Base-by-base conservation (phyloP, 257 asterid species). In the Knoxia roxburghii region DNA sequence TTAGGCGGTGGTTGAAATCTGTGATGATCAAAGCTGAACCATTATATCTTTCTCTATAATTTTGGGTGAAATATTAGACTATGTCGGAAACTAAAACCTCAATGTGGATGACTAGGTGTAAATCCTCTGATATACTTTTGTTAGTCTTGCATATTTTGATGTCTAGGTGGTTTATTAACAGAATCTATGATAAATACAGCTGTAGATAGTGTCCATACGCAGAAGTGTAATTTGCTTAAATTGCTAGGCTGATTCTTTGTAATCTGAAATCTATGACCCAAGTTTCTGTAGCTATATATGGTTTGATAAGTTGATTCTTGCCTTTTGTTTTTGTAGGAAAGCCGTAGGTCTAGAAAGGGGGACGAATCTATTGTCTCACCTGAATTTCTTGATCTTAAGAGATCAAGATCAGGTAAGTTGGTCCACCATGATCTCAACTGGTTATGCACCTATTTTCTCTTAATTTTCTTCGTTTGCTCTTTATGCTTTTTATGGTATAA, bases 331-430 rank as follows among this genome's bases (percentile, higher is more conserved):
- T 26, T 35, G 49, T 60, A 84, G 93, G 77, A 39, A 73, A 75
- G 76, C 72, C 78, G 76, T 27, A 27, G 55, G 24, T 56, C 76
- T 57, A 24, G 48, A 46, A 64, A 65, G n/a, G 69, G 35, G 65
- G 72, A 74, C 46, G 54, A 51, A 65, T 55, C 69, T 40, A 39
- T 55, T 48, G 76, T 51, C 53, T 81, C 91, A 43, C 91, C 85
- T 65, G 76, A 79, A 68, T 59, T 76, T 64, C 41, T 65, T 46
- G 59, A 79, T 69, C 72, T 70, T 43, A 86, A 50, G 67, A 81
- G 87, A 79, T 90, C 96, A 48, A 81, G 89, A 83, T 84, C 96
- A 17, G 97, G 97, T 88, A 70, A 77, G 65, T 75, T 61, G 59
- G 74, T 40, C 69, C 27, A 7, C 48, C n/a, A 27, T 72, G 30